These are phyloP conservation scores for Picea abies DNA, from an alignment of 83 land plant genomes.

Conservation along the genomic window DNA sequence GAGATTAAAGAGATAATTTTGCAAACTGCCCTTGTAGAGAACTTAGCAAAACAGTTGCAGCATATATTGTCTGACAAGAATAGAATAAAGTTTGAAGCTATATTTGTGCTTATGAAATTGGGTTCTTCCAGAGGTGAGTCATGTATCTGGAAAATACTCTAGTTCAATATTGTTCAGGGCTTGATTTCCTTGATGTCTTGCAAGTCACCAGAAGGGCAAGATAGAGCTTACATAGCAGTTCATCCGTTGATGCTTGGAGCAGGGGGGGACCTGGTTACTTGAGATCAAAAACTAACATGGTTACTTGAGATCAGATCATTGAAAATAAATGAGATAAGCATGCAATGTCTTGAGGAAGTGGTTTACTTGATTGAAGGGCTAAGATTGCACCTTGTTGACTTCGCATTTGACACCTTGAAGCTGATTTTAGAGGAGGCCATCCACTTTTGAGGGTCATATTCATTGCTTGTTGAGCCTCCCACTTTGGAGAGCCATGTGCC, in stretches of 20 bases:
- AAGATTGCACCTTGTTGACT: too few species aligned
- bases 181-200: conserved; percentile 36
- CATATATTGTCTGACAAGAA: too few species aligned
- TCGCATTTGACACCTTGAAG: too few species aligned
- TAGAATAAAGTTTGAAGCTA: too few species aligned
- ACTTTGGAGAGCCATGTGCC: too few species aligned
- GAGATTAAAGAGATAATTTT: conserved; percentile 29
- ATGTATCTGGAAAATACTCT: conserved; percentile 29
- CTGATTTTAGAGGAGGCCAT: too few species aligned
- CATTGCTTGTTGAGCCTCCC: too few species aligned
- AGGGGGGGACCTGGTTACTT: conserved; percentile 28
- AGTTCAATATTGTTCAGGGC: conserved; percentile 26
- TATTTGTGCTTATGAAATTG: too few species aligned
- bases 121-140: conserved; percentile 12
- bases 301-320: conserved; percentile 27
- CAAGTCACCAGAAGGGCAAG: conserved; percentile 29
- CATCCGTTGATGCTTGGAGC: conserved; percentile 36
- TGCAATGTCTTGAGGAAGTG: conserved; percentile 34
- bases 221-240: conserved; percentile 36
- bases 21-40: conserved; percentile 21
- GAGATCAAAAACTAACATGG: conserved; percentile 21
- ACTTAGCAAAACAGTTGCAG: too few species aligned
- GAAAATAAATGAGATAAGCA: conserved; percentile 25
- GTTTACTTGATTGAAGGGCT: not conserved
- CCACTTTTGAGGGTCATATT: too few species aligned